Conservation (phyloP, 1,284 basidiomycete genomes). For the Tausonia pullulans region DNA sequence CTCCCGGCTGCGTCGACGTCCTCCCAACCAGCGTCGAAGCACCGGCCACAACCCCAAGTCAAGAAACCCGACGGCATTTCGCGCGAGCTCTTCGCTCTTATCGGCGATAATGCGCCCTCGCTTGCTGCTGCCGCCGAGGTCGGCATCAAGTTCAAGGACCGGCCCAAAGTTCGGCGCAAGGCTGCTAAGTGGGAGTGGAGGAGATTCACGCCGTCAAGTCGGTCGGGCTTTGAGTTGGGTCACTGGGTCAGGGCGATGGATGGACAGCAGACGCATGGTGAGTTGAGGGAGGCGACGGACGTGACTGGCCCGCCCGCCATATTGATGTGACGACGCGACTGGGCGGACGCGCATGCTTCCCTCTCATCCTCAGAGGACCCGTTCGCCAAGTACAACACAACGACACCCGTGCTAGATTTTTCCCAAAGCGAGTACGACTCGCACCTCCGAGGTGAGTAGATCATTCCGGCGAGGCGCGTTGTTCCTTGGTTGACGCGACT, state of each 20-base stretch:
- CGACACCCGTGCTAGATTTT: slow-evolving; percentile 62
- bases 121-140: slow-evolving; percentile 43
- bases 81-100: slow-evolving; percentile 82
- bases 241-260: slow-evolving; percentile 38
- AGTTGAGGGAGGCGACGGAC: not conserved
- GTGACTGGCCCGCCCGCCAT: not conserved
- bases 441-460: slow-evolving; percentile 53
- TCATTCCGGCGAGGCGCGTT: not conserved
- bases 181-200: slow-evolving; percentile 41
- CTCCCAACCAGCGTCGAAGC: slow-evolving; percentile 31
- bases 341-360: slow-evolving; percentile 11
- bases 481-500: not conserved
- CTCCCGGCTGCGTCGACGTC: slow-evolving; percentile 35
- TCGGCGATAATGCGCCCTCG: slow-evolving; percentile 80
- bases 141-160: slow-evolving; percentile 76
- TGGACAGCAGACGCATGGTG: not conserved
- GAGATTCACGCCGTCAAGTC: not conserved
- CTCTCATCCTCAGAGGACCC: slow-evolving; percentile 33
- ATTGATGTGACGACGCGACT: not conserved
- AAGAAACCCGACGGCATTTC: slow-evolving; percentile 61
- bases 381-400: slow-evolving; percentile 71
- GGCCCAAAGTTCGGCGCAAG: slow-evolving; percentile 43
- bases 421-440: slow-evolving; percentile 82
- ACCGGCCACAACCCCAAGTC: not conserved
- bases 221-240: not conserved